A percentile compares a stretch with the other conserved stretches of the same genome.
Conservation (phyloP, 179 eudicot genomes). For the Beta macrorhiza region DNA sequence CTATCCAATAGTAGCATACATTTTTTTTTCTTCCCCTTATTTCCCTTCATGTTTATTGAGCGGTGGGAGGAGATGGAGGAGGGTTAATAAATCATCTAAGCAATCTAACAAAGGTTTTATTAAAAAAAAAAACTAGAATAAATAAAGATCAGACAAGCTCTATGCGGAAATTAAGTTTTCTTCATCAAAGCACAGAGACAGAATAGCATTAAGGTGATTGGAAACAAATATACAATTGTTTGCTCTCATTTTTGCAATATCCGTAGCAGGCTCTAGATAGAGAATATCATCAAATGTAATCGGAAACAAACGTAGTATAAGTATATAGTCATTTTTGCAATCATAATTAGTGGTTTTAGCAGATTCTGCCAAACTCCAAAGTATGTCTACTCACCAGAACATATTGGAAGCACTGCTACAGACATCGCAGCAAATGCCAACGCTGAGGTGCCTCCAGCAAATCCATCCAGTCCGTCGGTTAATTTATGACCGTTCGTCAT, state of each 20-base stretch:
- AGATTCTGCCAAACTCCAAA: neutral
- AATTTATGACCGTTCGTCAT: constrained; percentile 65
- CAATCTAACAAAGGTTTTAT: neutral
- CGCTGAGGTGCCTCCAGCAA: constrained; percentile 90
- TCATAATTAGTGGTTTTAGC: neutral
- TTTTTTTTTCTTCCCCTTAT: neutral
- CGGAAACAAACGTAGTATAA: neutral
- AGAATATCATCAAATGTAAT: neutral
- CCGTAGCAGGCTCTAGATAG: neutral
- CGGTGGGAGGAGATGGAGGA: neutral
- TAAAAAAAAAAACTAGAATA: neutral
- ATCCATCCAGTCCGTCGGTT: constrained; percentile 79
- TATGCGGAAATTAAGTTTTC: neutral
- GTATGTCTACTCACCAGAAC: constrained; percentile 57
- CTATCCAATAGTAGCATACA: neutral
- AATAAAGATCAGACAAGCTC: neutral
- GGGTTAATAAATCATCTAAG: neutral
- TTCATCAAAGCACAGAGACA: neutral
- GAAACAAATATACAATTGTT: neutral
- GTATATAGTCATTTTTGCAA: neutral
- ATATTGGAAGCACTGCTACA: constrained; percentile 86
- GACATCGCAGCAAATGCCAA: constrained; percentile 92
- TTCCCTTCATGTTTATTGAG: neutral
- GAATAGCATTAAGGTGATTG: neutral
- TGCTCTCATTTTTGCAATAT: neutral